Evolutionary conservation across 2,329 filamentous ascomycete species (phyloP).

Genomic region (Taxawa tesnikishii): DNA sequence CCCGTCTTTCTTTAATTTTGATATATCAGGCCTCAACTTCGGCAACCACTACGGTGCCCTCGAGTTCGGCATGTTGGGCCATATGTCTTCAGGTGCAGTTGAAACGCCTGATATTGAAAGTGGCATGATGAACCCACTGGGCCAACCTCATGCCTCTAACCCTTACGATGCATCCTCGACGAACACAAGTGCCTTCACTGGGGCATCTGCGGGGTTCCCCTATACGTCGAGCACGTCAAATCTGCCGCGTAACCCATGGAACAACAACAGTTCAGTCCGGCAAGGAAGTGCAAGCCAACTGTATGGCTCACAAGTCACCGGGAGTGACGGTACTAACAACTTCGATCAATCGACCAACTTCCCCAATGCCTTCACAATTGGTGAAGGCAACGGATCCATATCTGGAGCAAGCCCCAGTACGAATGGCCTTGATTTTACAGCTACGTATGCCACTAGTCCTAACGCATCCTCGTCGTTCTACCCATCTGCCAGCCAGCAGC

Average conservation of each 20-base stretch:
- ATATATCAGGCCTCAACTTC: slow-evolving; percentile 87
- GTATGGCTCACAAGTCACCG: slow-evolving; percentile 29
- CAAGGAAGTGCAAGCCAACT: slow-evolving; percentile 30
- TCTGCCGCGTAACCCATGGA: slow-evolving; percentile 14
- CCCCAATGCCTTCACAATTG: slow-evolving; percentile 50
- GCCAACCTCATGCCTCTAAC: slow-evolving; percentile 14
- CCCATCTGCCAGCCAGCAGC: not conserved
- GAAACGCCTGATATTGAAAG: slow-evolving; percentile 19
- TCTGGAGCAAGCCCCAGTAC: slow-evolving; percentile 46
- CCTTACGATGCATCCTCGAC: slow-evolving; percentile 16
- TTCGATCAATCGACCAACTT: slow-evolving; percentile 20
- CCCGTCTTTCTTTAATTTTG: slow-evolving; percentile 88
- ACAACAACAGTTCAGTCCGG: slow-evolving; percentile 24
- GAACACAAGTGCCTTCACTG: slow-evolving; percentile 10
- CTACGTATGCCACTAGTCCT: slow-evolving; percentile 20
- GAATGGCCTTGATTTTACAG: slow-evolving; percentile 35
- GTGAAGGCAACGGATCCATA: slow-evolving; percentile 42
- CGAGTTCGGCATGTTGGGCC: slow-evolving; percentile 91
- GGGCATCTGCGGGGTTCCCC: slow-evolving; percentile 9
- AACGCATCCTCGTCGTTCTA: slow-evolving; percentile 4
- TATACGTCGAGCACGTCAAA: slow-evolving; percentile 13
- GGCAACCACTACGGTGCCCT: slow-evolving; percentile 91
- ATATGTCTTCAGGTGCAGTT: slow-evolving; percentile 81
- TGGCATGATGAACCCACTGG: slow-evolving; percentile 16
- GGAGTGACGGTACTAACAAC: slow-evolving; percentile 19